Conservation (phyloP, 2,329 filamentous ascomycete species). For the Penicillium sp. region DNA sequence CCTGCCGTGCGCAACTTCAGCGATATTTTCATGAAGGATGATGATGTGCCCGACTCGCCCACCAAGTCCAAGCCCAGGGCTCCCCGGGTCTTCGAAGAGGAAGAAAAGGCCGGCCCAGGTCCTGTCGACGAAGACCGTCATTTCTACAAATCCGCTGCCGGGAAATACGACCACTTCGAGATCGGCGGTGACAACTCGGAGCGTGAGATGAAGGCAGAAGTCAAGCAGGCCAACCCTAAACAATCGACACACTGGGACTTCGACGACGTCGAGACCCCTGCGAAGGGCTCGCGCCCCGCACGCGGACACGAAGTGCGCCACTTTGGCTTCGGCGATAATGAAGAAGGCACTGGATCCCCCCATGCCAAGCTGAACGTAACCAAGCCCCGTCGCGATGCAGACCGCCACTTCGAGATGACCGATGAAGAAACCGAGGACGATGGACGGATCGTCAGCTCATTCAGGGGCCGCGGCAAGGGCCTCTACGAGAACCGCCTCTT, state of each 20-base stretch:
- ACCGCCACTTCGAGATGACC: conserved; percentile 77
- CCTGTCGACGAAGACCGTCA: conserved; percentile 32
- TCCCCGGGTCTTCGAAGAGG: neutral
- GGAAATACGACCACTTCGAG: conserved; percentile 70
- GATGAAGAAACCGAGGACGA: conserved; percentile 63
- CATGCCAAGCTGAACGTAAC: conserved; percentile 55
- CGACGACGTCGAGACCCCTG: conserved; percentile 79
- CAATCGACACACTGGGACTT: conserved; percentile 81
- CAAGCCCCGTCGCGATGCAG: conserved; percentile 73
- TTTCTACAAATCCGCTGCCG: conserved; percentile 62
- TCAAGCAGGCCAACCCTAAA: conserved; percentile 37
- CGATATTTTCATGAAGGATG: conserved; percentile 64
- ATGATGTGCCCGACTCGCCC: conserved; percentile 32
- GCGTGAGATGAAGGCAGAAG: conserved; percentile 26
- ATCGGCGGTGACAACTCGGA: conserved; percentile 32
- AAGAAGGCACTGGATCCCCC: conserved; percentile 37
- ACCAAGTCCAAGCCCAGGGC: conserved; percentile 24
- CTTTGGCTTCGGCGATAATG: conserved; percentile 71
- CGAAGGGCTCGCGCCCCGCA: conserved; percentile 65
- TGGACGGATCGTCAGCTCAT: conserved; percentile 44
- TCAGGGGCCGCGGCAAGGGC: conserved; percentile 64
- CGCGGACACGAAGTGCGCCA: conserved; percentile 70
- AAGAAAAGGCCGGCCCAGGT: neutral
- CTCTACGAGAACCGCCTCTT: conserved; percentile 78
- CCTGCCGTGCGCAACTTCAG: conserved; percentile 63